A percentile compares a stretch with the other conserved stretches of the same genome.
These are phyloP conservation scores for Aspergillus sp. DNA, from an alignment of 2,329 filamentous ascomycete genomes.

Conservation along the genomic window DNA sequence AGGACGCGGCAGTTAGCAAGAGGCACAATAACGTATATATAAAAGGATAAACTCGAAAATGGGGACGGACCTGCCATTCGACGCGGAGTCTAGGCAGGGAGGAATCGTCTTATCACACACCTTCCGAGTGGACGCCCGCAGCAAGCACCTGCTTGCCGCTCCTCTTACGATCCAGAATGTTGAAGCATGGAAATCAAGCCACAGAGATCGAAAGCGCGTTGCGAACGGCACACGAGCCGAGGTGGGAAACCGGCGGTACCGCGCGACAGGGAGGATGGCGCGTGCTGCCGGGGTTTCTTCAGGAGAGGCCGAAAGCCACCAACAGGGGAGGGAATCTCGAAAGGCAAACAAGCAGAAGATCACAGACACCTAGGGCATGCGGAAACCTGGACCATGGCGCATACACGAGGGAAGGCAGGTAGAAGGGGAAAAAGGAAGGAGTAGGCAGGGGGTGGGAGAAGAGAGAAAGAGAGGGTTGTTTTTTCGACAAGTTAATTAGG, in stretches of 20 bases:
- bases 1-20: constrained; percentile 7
- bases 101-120: constrained; percentile 20
- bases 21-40: constrained; percentile 1
- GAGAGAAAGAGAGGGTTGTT: constrained; percentile 5
- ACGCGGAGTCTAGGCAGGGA: neutral
- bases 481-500: constrained; percentile 1
- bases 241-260: constrained; percentile 4
- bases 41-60: constrained; percentile 4
- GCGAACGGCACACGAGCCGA: constrained; percentile 16
- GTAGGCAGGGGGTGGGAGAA: constrained; percentile 5
- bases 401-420: constrained; percentile 14
- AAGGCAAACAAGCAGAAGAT: constrained; percentile 12
- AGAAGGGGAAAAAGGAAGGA: constrained; percentile 7
- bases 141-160: constrained; percentile 41
- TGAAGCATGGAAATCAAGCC: constrained; percentile 37
- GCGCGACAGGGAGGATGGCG: constrained; percentile 1
- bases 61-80: constrained; percentile 6
- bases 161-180: constrained; percentile 35
- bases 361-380: constrained; percentile 23
- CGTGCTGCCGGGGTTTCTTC: constrained; percentile 8
- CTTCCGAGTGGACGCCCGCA: constrained; percentile 39
- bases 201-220: constrained; percentile 18
- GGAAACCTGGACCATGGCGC: constrained; percentile 25
- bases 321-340: constrained; percentile 1
- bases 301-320: neutral